phyloP scores from a whole-genome alignment of 2,329 filamentous ascomycete species.

The Meredithiella fracta region DNA sequence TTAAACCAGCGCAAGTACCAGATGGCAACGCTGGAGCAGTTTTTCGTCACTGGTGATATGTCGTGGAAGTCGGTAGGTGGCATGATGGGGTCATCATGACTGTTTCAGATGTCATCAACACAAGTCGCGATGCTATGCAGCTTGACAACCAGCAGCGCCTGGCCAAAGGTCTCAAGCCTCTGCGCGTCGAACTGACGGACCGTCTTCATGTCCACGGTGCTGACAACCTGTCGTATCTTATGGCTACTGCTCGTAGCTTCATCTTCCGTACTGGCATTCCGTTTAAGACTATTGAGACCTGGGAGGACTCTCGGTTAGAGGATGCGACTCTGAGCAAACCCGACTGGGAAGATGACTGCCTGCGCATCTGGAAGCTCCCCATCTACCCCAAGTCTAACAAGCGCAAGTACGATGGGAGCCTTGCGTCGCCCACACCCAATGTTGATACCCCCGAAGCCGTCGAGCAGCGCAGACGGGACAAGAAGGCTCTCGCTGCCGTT shows the following conservation, averaged over 20 bases:
- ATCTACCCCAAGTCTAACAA: conserved; percentile 25
- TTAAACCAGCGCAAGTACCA: conserved; percentile 50
- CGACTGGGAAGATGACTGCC: conserved; percentile 57
- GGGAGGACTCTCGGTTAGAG: conserved; percentile 25
- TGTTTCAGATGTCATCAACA: conserved; percentile 49
- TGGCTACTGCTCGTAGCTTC: conserved; percentile 73
- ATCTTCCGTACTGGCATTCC: conserved; percentile 73
- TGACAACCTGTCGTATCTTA: conserved; percentile 59
- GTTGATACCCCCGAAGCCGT: conserved; percentile 5
- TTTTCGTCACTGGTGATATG: conserved; percentile 68
- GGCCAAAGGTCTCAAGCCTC: conserved; percentile 23
- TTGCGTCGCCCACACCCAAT: not conserved
- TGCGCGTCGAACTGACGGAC: conserved; percentile 17
- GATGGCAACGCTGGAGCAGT: conserved; percentile 50
- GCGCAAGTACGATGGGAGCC: conserved; percentile 12
- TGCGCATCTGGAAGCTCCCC: conserved; percentile 74
- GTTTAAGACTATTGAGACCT: conserved; percentile 53
- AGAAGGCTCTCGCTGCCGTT: conserved; percentile 16
- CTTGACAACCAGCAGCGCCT: conserved; percentile 26
- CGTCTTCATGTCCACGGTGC: conserved; percentile 58
- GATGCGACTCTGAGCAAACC: conserved; percentile 29
- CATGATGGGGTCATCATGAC: conserved; percentile 74
- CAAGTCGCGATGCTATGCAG: conserved; percentile 26
- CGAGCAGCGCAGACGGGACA: conserved; percentile 13
- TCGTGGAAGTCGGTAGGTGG: conserved; percentile 67